Base-by-base conservation (phyloP, 176 grass and related monocot genomes). In the Aegilops umbellulata region DNA sequence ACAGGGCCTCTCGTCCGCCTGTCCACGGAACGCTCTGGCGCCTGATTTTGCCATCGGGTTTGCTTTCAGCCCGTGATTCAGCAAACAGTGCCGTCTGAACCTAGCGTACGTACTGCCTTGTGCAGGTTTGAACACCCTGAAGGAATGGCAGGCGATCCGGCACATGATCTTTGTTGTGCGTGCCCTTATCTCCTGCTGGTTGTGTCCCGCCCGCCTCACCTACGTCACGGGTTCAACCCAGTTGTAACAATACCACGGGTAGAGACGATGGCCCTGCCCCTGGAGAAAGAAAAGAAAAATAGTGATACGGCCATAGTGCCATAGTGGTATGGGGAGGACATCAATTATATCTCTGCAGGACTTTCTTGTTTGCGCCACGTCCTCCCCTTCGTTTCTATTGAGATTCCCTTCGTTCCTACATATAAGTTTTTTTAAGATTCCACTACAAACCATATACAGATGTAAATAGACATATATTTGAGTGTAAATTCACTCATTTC, bases 131-230 rank as follows among this genome's bases (percentile, higher is more conserved):
- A 76, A 41, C 60, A 29, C 19, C 70, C 15, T 7, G 11, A 24
- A 58, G 25, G 79, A 77, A 42, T 30, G 10, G 62, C 15, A 46
- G 78, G 85, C 72, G 26, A 88, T 83, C 72, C 25, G 25, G 24
- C 38, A 11, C 78, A 65, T 13, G 61, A 65, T 29, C 14, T 41
- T 63, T 27, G 34, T 61, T 79, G 76, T 79, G 22, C 31, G 35
- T 39, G 55, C 53, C 55, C 13, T 41, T 7, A 47, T 73, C 69
- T 71, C 39, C 22, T 71, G 46, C 16, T 17, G 16, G 15, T 7
- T 5, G 47, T 51, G 47, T 49, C 47, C 47, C 4, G 14, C 47
- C 47, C 47, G 15, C 47, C 47, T 51, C 47, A 51, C 5, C 1
- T 38, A 80, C 58, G 25, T 65, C 23, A 65, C 9, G 16, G 61